These are phyloP conservation scores for Pseudoneurospora amorphoporcata DNA, from an alignment of 495 filamentous ascomycete species.

Conservation along the genomic window DNA sequence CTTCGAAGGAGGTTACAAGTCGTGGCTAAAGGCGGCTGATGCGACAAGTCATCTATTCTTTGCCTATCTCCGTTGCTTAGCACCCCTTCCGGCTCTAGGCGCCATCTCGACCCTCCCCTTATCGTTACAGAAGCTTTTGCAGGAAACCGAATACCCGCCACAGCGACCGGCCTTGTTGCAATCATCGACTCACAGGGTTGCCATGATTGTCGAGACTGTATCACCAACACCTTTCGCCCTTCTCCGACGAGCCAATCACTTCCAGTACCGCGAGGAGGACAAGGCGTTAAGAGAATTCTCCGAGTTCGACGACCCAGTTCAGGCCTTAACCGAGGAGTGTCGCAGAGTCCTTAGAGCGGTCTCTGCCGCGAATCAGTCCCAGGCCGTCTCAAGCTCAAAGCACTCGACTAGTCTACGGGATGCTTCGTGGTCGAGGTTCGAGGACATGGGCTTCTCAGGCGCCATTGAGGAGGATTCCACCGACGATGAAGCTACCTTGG, in stretches of 20 bases:
- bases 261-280: constrained; percentile 88
- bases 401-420: constrained; percentile 62
- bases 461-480: constrained; percentile 60
- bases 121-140: constrained; percentile 78
- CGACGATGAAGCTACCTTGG: constrained; percentile 44
- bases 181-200: constrained; percentile 72
- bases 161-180: constrained; percentile 68
- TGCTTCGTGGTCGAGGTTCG: constrained; percentile 91
- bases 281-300: constrained; percentile 71
- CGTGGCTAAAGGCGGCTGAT: constrained; percentile 78
- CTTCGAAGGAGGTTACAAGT: constrained; percentile 91
- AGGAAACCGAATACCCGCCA: constrained; percentile 92
- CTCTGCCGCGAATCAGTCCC: constrained; percentile 77
- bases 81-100: constrained; percentile 63
- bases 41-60: constrained; percentile 96
- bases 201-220: constrained; percentile 93
- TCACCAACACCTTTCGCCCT: constrained; percentile 91
- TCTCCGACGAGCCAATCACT: constrained; percentile 83
- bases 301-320: constrained; percentile 79
- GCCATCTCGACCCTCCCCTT: constrained; percentile 78
- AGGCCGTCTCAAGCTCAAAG: constrained; percentile 51
- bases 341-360: constrained; percentile 80
- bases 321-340: constrained; percentile 87
- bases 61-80: constrained; percentile 83
- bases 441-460: constrained; percentile 85